Evolutionary conservation across 2,329 filamentous ascomycete species (phyloP).

Genomic region (Penicillium frequentans): DNA sequence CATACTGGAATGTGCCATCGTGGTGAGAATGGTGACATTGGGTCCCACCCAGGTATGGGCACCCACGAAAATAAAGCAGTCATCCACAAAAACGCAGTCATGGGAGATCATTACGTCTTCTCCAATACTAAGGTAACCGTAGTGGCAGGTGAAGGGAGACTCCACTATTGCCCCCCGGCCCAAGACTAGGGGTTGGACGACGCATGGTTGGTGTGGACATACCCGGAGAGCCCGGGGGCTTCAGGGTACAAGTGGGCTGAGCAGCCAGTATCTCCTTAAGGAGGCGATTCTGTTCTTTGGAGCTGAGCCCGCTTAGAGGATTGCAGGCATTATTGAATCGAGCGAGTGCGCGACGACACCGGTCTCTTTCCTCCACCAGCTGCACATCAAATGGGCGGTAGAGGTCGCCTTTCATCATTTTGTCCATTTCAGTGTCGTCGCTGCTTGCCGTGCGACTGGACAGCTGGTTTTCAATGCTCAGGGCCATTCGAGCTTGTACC

Average conservation of each 20-base stretch:
- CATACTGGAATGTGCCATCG: slow-evolving; percentile 70
- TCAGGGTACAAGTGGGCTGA: slow-evolving; percentile 23
- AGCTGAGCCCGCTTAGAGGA: slow-evolving; percentile 68
- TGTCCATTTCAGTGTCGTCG: slow-evolving; percentile 73
- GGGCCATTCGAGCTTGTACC: slow-evolving; percentile 45
- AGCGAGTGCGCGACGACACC: slow-evolving; percentile 78
- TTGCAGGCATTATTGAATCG: slow-evolving; percentile 83
- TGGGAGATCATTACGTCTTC: slow-evolving; percentile 80
- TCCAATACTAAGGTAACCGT: slow-evolving; percentile 87
- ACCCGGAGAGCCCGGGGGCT: slow-evolving; percentile 42
- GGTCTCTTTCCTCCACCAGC: slow-evolving; percentile 78
- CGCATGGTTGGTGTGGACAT: not conserved
- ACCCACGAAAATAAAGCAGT: slow-evolving; percentile 79
- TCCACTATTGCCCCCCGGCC: slow-evolving; percentile 78
- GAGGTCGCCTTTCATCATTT: slow-evolving; percentile 79
- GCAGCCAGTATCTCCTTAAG: slow-evolving; percentile 41
- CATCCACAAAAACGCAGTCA: slow-evolving; percentile 83
- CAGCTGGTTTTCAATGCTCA: slow-evolving; percentile 43
- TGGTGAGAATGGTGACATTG: slow-evolving; percentile 82
- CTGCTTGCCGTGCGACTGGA: slow-evolving; percentile 42
- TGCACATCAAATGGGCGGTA: slow-evolving; percentile 78
- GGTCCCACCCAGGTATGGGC: slow-evolving; percentile 69
- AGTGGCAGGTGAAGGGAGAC: slow-evolving; percentile 87
- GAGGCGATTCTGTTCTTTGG: slow-evolving; percentile 42
- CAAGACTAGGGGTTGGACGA: slow-evolving; percentile 47